phyloP scores from a whole-genome alignment of 352 stramenopile genomes.

The Pseudoperonospora humuli region DNA sequence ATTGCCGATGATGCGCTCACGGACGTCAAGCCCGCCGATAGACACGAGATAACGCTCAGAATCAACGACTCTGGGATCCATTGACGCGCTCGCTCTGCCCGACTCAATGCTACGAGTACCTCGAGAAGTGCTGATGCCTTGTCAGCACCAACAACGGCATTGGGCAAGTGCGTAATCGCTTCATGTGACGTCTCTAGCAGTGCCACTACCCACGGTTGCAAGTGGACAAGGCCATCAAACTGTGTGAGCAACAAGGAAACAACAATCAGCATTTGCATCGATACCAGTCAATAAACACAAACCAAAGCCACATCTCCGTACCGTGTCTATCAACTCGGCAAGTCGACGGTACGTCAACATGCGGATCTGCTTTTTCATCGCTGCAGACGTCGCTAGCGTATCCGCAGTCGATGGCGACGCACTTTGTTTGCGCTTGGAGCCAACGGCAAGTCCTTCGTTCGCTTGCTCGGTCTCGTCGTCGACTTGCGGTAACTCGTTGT shows the following conservation, averaged over 20 bases:
- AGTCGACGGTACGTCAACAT: slow-evolving; percentile 70
- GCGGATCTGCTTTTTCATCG: slow-evolving; percentile 77
- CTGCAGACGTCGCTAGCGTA: slow-evolving; percentile 19
- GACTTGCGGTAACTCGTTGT: slow-evolving; percentile 16
- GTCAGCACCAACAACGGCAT: slow-evolving; percentile 57
- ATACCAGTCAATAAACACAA: not conserved
- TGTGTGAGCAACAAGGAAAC: slow-evolving; percentile 8
- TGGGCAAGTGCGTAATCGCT: slow-evolving; percentile 59
- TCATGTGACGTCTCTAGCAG: slow-evolving; percentile 41
- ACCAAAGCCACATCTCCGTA: slow-evolving; percentile 9
- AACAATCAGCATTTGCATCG: slow-evolving; percentile 4
- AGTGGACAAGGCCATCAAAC: slow-evolving; percentile 59
- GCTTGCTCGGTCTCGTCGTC: slow-evolving; percentile 16
- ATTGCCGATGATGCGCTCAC: slow-evolving; percentile 15
- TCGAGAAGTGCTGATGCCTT: slow-evolving; percentile 78
- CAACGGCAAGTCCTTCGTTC: slow-evolving; percentile 2
- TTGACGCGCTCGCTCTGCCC: slow-evolving; percentile 31
- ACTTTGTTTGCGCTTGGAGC: slow-evolving; percentile 18
- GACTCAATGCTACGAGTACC: slow-evolving; percentile 54
- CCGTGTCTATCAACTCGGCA: slow-evolving; percentile 62
- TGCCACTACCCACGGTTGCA: slow-evolving; percentile 55
- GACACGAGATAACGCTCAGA: slow-evolving; percentile 49
- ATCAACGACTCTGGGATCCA: slow-evolving; percentile 34
- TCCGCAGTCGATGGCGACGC: slow-evolving; percentile 4
- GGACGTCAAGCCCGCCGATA: slow-evolving; percentile 48